Base-by-base conservation (phyloP, 1,284 basidiomycete species). In the Thelephora terrestris region DNA sequence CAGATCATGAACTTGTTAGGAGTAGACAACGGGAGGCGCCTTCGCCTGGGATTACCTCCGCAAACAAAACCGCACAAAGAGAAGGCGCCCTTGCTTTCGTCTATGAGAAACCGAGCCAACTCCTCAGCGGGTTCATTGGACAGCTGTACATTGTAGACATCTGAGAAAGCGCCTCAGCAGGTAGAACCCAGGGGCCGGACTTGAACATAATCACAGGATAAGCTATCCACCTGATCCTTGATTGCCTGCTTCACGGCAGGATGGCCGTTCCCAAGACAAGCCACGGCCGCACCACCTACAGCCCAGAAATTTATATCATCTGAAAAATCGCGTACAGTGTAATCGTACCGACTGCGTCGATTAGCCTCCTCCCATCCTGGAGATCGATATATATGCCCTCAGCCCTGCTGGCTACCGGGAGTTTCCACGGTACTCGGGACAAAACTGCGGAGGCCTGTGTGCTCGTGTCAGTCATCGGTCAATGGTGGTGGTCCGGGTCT, bases 131-230 rank as follows among this genome's bases (percentile, higher is more conserved):
- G 82, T 50, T 79, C 69, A 53, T 79, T 89, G 7, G 81, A 82
- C 21, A 90, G 63, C 58, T 89, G 85, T 74, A 87, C 81, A 54
- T 81, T 88, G 59, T 88, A 90, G 10, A 87, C 81, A 73, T 89
- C 86, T 88, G 50, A 16, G 18, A 45, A 16, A 18, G 25, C 17
- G n/a, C 38, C 10, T 34, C 9, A 14, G 34, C 38, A 5, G n/a
- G 32, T 24, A 42, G 7, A 14, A 16, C 17, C 5, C 36, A 2
- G 17, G n/a, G 12, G 37, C 21, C 14, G 14, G 17, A 5, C 9
- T 7, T 5, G 16, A 44, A n/a, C 6, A 36, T 4, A 63, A 71
- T 35, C 58, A 88, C 86, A 89, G 29, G 85, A 73, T 34, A 91
- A 65, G 55, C 78, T 78, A 59, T 83, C 80, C 18, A 84, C 69